Evolutionary conservation across 495 filamentous ascomycete species (phyloP).

Genomic region (Neurospora sp.): DNA sequence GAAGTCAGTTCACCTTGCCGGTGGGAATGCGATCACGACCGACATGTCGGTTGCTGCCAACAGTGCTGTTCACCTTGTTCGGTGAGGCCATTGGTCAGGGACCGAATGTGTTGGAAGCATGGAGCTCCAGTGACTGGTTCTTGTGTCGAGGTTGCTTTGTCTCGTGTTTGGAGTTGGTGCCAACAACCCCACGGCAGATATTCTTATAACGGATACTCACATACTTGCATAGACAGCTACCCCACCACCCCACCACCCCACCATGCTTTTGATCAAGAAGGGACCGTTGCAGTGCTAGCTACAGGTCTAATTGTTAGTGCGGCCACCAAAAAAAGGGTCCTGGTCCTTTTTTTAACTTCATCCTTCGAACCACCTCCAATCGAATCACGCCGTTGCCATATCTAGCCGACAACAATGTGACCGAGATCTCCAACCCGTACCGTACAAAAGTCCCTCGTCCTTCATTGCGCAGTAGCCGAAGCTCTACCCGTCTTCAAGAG

Average conservation of each 20-base stretch:
- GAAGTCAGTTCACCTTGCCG: not conserved
- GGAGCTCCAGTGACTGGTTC: not conserved
- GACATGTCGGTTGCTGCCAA: not conserved
- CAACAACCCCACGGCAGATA: not conserved
- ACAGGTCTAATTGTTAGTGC: not conserved
- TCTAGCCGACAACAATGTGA: not conserved
- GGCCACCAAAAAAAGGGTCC: not conserved
- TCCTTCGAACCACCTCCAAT: not conserved
- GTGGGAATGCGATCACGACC: not conserved
- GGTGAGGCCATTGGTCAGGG: not conserved
- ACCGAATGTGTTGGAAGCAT: not conserved
- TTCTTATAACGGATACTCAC: not conserved
- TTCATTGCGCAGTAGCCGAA: not conserved
- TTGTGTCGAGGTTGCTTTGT: not conserved
- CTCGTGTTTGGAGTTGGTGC: not conserved
- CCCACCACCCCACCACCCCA: not conserved
- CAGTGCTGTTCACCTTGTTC: not conserved
- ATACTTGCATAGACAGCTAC: not conserved
- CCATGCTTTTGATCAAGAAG: not conserved
- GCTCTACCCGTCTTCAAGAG: not conserved
- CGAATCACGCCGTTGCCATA: not conserved
- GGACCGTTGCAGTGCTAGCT: not conserved
- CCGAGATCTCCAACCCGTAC: not conserved
- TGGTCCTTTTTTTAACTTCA: not conserved
- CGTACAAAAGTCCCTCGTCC: not conserved